These are phyloP conservation scores for Trichocladium antarcticum DNA, from an alignment of 495 filamentous ascomycete genomes.

Conservation along the genomic window DNA sequence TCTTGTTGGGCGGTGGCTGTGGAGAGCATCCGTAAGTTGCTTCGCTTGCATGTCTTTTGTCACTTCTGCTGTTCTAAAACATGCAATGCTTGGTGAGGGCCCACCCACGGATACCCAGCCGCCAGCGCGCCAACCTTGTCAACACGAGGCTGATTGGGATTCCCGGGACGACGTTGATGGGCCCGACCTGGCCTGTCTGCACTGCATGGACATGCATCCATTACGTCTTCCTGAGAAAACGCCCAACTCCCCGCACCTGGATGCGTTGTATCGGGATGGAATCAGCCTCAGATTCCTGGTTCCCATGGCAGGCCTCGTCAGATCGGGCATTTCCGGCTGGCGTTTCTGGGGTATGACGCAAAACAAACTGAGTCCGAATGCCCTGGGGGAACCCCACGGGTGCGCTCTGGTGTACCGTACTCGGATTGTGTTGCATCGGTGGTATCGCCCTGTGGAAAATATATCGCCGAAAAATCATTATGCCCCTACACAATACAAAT, in stretches of 20 bases:
- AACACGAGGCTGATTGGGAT: neutral
- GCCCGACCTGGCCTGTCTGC: neutral
- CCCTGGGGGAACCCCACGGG: too few relatives aligned
- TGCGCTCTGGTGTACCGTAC: too few relatives aligned
- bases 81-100: neutral
- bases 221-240: neutral
- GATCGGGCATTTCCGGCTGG: neutral
- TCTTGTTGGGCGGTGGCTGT: too few relatives aligned
- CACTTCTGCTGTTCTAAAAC: neutral
- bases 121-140: neutral
- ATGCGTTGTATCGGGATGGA: neutral
- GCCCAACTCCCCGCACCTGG: constrained; percentile 1
- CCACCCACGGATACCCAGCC: neutral
- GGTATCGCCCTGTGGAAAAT: constrained; percentile 1
- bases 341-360: neutral
- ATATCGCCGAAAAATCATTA: neutral
- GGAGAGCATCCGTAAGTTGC: too few relatives aligned
- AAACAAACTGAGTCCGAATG: neutral
- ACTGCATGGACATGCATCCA: neutral
- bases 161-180: too few relatives aligned
- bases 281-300: neutral
- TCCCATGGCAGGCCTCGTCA: neutral
- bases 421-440: neutral
- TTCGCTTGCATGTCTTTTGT: neutral
- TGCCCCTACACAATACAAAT: constrained; percentile 1